These are phyloP conservation scores for Candida sonorensis DNA, from an alignment of 805 yeast species.

Conservation along the genomic window DNA sequence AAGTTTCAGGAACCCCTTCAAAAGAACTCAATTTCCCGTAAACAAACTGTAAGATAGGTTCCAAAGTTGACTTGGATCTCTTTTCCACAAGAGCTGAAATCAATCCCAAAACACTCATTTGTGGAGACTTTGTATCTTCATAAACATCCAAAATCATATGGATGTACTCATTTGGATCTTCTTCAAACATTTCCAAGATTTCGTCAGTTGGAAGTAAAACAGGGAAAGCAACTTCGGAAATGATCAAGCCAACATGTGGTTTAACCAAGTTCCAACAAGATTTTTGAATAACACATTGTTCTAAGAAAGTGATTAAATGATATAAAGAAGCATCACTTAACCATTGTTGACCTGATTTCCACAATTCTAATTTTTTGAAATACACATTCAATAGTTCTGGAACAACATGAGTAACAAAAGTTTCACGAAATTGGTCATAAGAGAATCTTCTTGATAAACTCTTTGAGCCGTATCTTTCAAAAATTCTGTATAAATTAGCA, in stretches of 20 bases:
- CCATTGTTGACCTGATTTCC: constrained; percentile 69
- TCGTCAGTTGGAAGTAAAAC: constrained; percentile 67
- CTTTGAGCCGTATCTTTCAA: constrained; percentile 60
- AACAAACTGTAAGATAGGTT: constrained; percentile 55
- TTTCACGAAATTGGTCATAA: constrained; percentile 52
- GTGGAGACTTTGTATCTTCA: constrained; percentile 60
- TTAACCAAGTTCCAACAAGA: constrained; percentile 63
- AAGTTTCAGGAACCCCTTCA: constrained; percentile 29
- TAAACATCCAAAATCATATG: constrained; percentile 64
- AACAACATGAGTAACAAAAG: constrained; percentile 51
- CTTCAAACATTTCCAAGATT: constrained; percentile 70
- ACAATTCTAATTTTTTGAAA: constrained; percentile 60
- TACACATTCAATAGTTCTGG: constrained; percentile 67
- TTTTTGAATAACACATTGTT: constrained; percentile 51
- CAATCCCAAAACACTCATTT: constrained; percentile 71
- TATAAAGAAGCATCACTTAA: constrained; percentile 57
- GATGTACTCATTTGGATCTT: constrained; percentile 88
- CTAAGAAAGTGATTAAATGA: constrained; percentile 58
- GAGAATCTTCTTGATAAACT: constrained; percentile 38
- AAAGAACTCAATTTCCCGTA: constrained; percentile 40
- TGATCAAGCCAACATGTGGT: constrained; percentile 59
- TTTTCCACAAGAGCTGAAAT: constrained; percentile 66
- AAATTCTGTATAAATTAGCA: constrained; percentile 67
- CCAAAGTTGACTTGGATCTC: constrained; percentile 53
- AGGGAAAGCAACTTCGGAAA: constrained; percentile 75